Percentiles rank a stretch among this genome's conserved stretches.
Conservation (phyloP, 2,329 filamentous ascomycete genomes). For the Alternaria triticimaculans region DNA sequence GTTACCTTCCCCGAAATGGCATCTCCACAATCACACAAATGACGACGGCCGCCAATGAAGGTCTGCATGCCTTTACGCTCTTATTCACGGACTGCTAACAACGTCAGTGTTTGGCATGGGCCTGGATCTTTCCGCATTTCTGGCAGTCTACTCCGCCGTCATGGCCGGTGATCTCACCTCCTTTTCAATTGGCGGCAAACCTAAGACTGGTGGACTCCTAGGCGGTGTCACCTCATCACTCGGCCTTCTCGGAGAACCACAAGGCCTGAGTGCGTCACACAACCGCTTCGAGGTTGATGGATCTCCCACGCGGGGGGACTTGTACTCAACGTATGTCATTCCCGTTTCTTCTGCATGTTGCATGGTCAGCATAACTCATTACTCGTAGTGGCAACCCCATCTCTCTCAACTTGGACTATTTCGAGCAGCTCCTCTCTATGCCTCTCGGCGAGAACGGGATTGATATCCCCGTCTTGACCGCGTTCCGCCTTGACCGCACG, state of each 20-base stretch:
- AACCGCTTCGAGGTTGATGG: slow-evolving; percentile 28
- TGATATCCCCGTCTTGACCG: slow-evolving; percentile 1
- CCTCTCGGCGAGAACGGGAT: slow-evolving; percentile 9
- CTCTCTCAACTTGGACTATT: slow-evolving; percentile 5
- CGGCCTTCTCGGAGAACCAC: slow-evolving; percentile 20
- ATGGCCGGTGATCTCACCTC: slow-evolving; percentile 19
- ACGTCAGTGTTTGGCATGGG: slow-evolving; percentile 14
- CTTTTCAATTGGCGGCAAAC: slow-evolving; percentile 21
- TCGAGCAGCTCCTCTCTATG: slow-evolving; percentile 11
- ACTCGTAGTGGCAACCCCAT: slow-evolving; percentile 4
- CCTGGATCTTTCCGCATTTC: slow-evolving; percentile 22
- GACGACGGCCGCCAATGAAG: slow-evolving; percentile 10
- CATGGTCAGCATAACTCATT: neutral
- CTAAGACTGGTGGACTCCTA: slow-evolving; percentile 23
- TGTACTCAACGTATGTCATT: slow-evolving; percentile 10
- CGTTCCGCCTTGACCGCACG: slow-evolving; percentile 26
- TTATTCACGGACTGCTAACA: neutral
- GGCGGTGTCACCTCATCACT: slow-evolving; percentile 21
- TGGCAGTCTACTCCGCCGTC: slow-evolving; percentile 21
- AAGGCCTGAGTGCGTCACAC: slow-evolving; percentile 24
- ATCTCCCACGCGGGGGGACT: slow-evolving; percentile 18
- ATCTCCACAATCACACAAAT: slow-evolving; percentile 9
- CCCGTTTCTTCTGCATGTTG: neutral
- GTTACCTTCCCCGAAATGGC: slow-evolving; percentile 8
- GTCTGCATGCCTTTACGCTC: neutral